Conservation (phyloP, 495 filamentous ascomycete species). For the Glonium stellatum region DNA sequence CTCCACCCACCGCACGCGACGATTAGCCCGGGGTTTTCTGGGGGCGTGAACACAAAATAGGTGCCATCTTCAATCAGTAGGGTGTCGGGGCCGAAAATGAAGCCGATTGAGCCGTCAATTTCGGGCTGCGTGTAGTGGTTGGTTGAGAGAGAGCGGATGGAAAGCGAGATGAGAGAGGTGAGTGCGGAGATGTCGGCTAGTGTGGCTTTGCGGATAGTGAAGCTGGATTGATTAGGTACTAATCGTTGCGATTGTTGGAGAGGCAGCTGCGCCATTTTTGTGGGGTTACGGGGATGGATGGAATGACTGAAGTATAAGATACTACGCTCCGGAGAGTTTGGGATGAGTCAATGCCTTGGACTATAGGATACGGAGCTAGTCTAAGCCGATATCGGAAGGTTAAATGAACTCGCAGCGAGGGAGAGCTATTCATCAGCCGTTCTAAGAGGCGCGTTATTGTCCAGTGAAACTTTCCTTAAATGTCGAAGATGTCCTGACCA, state of each 20-base stretch:
- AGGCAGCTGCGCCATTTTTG: too few relatives aligned
- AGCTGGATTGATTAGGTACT: conserved; percentile 16
- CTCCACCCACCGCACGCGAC: conserved; percentile 23
- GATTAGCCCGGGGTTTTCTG: conserved; percentile 2
- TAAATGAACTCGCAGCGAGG: too few relatives aligned
- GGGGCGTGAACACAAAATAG: conserved; percentile 20
- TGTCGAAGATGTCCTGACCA: too few relatives aligned
- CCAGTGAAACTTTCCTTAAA: too few relatives aligned
- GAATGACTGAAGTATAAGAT: too few relatives aligned
- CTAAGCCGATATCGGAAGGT: too few relatives aligned
- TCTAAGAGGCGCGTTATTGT: too few relatives aligned
- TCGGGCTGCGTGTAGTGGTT: conserved; percentile 15
- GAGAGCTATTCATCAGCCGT: too few relatives aligned
- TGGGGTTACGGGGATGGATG: too few relatives aligned
- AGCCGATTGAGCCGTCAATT: conserved; percentile 24
- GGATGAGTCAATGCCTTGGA: too few relatives aligned
- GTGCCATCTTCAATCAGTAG: conserved; percentile 19
- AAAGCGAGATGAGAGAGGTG: conserved; percentile 10
- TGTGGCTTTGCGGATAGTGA: conserved; percentile 13
- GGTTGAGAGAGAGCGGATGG: conserved; percentile 11
- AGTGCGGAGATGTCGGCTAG: conserved; percentile 17
- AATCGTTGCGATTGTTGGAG: conserved; percentile 5
- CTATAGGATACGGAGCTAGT: too few relatives aligned
- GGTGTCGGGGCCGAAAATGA: conserved; percentile 23
- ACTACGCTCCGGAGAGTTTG: too few relatives aligned